Conservation (phyloP, 129 eudicot species). For the Smallanthus sonchifolius region DNA sequence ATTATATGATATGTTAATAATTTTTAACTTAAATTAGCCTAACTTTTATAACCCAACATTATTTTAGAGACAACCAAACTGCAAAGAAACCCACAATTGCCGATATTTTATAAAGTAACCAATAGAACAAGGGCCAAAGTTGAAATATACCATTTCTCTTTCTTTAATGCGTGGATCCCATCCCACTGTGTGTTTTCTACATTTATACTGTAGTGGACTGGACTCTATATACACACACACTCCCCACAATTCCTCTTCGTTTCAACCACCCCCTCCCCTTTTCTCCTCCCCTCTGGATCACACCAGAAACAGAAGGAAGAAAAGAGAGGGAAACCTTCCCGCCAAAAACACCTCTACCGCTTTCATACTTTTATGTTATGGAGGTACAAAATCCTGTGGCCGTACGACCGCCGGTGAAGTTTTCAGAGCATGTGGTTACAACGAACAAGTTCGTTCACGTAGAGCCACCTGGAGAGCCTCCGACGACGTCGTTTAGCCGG, state of each 20-base stretch:
- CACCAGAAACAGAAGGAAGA: constrained; percentile 1
- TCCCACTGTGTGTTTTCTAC: constrained; percentile 11
- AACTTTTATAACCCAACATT: too few species aligned
- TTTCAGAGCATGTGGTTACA: constrained; percentile 40
- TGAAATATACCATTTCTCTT: neutral
- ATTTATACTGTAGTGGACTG: neutral
- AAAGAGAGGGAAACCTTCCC: constrained; percentile 34
- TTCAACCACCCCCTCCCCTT: neutral
- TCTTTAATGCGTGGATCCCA: constrained; percentile 11
- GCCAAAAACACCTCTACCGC: constrained; percentile 18
- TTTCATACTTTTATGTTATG: neutral
- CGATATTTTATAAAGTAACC: constrained; percentile 13
- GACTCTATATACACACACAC: constrained; percentile 4
- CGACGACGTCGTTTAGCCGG: neutral
- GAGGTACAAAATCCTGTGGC: constrained; percentile 7
- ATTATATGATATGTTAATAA: too few species aligned
- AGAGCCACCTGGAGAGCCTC: neutral
- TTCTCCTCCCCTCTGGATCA: neutral
- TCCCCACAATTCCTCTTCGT: neutral
- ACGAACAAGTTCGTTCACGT: constrained; percentile 27
- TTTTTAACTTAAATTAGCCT: too few species aligned
- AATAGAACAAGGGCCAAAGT: constrained; percentile 6
- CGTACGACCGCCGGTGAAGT: constrained; percentile 33
- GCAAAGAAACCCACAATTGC: too few species aligned
- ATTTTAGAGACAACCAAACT: too few species aligned